Percentiles rank a stretch among this genome's conserved stretches.
Conservation (phyloP, 169 alveolate species). For the Babesia divergens region DNA sequence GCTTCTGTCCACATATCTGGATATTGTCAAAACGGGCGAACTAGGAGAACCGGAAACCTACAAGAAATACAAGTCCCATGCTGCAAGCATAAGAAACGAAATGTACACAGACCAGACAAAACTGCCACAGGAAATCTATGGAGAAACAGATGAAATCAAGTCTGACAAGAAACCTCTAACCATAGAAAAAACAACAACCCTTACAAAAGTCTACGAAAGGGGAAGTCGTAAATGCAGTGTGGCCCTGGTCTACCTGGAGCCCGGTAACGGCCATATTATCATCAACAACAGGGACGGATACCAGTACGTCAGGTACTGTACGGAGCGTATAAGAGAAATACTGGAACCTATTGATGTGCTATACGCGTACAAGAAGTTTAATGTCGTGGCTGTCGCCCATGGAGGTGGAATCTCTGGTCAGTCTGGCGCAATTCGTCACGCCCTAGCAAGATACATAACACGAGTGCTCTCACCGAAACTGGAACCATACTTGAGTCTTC, state of each 20-base stretch:
- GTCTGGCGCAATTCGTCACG: conserved; percentile 75
- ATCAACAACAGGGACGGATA: conserved; percentile 76
- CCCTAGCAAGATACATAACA: conserved; percentile 66
- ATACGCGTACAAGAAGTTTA: conserved; percentile 63
- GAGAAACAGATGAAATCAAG: not conserved
- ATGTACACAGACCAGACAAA: conserved; percentile 49
- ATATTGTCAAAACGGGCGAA: conserved; percentile 42
- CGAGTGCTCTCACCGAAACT: conserved; percentile 66
- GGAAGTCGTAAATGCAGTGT: conserved; percentile 60
- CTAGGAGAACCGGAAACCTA: conserved; percentile 42
- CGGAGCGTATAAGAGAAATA: conserved; percentile 63
- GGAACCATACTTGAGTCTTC: conserved; percentile 49
- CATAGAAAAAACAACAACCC: not conserved
- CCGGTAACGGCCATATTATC: conserved; percentile 74
- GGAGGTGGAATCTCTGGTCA: conserved; percentile 79
- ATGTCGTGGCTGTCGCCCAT: conserved; percentile 66
- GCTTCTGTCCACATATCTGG: conserved; percentile 52
- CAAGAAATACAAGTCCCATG: conserved; percentile 34
- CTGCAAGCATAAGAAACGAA: conserved; percentile 22
- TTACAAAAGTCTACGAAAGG: conserved; percentile 46
- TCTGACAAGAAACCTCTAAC: too few relatives aligned
- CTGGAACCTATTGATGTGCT: conserved; percentile 68
- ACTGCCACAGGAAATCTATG: conserved; percentile 27
- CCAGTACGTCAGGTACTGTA: conserved; percentile 71
- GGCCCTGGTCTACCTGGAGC: conserved; percentile 73